Base-by-base conservation (phyloP, 1,284 basidiomycete species). In the Ganoderma boninense region DNA sequence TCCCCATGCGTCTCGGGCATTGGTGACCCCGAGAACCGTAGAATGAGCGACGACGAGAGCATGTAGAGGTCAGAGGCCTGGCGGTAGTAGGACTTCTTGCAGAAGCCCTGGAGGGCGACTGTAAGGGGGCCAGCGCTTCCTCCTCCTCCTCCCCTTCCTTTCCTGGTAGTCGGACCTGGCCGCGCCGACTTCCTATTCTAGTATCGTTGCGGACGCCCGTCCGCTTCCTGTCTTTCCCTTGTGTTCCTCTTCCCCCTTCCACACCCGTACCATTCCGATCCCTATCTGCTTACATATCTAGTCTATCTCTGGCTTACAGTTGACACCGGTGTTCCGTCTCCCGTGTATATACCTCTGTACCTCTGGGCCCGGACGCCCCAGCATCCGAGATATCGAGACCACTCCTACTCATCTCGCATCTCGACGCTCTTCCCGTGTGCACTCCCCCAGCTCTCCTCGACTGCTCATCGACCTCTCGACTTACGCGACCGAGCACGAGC, bases 21-120 rank as follows among this genome's bases (percentile, higher is more conserved):
- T 10, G 46, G 23, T n/a, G n/a, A 52, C 20, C n/a, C n/a, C n/a
- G 16, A 46, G 14, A 16, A 2, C 16, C 18, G 16, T 16, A 5
- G 5, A 18, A 4, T 14, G 4, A 2, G 10, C 6, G 42, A 43
- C 10, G 11, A 20, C 1, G 46, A n/a, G 1, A n/a, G 46, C 6
- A 10, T 52, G 4, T 52, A 52, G 46, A 11, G 23, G 46, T 26
- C n/a, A 10, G 46, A 26, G 1, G 46, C 8, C 54, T 32, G 54
- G 54, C 14, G 29, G 32, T 26, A 10, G 13, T 57, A 57, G 54
- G 26, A 2, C 54, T 35, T 57, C 54, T 57, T 32, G 29, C 54
- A 57, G 54, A 57, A 57, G 54, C 5, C 54, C 54, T 57, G 54
- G 54, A 57, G 54, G 54, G 54, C 54, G 54, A 11, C 26, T 57